Evolutionary conservation across 2,329 filamentous ascomycete species (phyloP).

Genomic region (Colletotrichum brevisporum): DNA sequence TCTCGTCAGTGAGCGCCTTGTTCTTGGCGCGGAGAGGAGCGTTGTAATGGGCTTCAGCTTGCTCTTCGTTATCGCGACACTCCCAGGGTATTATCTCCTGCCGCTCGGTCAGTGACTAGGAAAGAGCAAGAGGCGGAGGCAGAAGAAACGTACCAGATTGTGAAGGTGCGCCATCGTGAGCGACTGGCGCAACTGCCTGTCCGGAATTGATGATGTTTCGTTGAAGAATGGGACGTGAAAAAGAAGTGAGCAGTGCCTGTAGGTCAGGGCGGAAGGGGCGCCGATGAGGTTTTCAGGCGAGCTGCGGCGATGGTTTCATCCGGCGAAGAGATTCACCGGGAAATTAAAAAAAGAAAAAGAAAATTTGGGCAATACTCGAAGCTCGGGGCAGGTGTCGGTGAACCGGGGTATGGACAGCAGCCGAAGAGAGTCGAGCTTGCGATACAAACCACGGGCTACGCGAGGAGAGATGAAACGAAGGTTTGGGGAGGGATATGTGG

Average conservation of each 20-base stretch:
- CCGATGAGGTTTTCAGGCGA: constrained; percentile 5
- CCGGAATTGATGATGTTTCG: background rate
- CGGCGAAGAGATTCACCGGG: background rate
- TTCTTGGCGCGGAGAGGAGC: constrained; percentile 64
- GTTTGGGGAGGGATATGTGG: constrained; percentile 30
- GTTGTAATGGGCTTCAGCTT: constrained; percentile 63
- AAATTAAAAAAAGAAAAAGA: background rate
- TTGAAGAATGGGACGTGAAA: constrained; percentile 1
- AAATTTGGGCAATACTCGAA: background rate
- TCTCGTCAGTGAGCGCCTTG: constrained; percentile 62
- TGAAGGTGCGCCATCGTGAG: constrained; percentile 23
- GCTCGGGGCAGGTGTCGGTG: constrained; percentile 15
- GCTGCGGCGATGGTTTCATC: background rate
- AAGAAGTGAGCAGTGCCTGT: background rate
- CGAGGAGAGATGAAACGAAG: constrained; percentile 35
- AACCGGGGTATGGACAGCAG: constrained; percentile 5
- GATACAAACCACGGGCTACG: constrained; percentile 19
- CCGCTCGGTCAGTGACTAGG: constrained; percentile 9
- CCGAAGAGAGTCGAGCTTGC: constrained; percentile 22
- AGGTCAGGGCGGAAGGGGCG: background rate
- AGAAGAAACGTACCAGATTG: constrained; percentile 20
- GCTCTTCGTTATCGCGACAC: constrained; percentile 66
- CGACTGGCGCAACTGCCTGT: background rate
- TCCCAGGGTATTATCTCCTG: constrained; percentile 61
- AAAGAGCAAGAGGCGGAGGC: background rate